These are phyloP conservation scores for Rhizophagus prolifer DNA, from an alignment of 192 early-diverging fungal species.

Conservation along the genomic window DNA sequence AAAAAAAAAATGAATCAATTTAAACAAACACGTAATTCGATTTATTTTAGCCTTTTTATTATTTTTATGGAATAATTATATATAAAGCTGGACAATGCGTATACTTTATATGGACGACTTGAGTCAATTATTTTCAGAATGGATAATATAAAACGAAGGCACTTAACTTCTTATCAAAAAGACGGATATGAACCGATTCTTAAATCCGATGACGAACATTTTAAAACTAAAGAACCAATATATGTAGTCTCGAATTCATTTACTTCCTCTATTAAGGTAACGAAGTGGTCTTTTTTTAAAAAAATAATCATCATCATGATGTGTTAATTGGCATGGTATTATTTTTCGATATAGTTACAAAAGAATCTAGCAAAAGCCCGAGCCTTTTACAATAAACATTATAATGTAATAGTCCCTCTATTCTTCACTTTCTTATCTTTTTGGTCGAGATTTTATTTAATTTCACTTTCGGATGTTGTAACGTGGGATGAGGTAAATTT, in stretches of 20 bases:
- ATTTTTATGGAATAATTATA: neutral
- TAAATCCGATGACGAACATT: neutral
- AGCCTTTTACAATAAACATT: constrained; percentile 48
- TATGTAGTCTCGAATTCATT: no score
- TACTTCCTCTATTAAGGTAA: neutral
- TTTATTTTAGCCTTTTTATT: neutral
- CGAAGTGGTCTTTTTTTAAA: neutral
- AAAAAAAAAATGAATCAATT: no score
- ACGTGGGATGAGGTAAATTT: constrained; percentile 74
- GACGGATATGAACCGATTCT: neutral
- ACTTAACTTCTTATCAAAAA: neutral
- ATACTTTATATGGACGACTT: neutral
- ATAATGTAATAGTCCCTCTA: constrained; percentile 47
- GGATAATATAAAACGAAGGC: neutral
- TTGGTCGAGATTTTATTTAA: constrained; percentile 65
- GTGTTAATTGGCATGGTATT: neutral
- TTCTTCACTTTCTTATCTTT: constrained; percentile 63
- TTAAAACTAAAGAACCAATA: neutral
- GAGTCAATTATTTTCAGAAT: neutral
- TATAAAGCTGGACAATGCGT: neutral
- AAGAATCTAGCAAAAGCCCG: constrained; percentile 35
- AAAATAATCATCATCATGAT: neutral
- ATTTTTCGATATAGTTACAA: neutral
- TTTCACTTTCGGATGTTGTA: constrained; percentile 58
- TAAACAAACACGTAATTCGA: neutral